Base-by-base conservation (phyloP, 306 rosid species). In the Corylus avellana region DNA sequence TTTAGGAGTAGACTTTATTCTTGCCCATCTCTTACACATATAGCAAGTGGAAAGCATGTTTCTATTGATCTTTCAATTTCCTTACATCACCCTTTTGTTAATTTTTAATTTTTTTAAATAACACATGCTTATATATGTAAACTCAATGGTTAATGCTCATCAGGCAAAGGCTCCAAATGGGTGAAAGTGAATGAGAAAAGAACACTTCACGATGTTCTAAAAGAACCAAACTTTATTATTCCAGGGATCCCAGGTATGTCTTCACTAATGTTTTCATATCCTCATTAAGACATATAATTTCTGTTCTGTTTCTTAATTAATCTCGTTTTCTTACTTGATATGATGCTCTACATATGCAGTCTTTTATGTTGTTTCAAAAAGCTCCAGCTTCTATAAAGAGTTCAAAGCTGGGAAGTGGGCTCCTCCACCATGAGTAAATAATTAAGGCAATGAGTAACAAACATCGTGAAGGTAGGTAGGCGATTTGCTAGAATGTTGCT, bases 361-460 rank as follows among this genome's bases (percentile, higher is more conserved):
- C 57, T 93, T 93, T 85, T 90, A 85, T 79, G 96, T 89, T 51
- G 94, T 95, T 77, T 91, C 98, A 25, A 90, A 87, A 87, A 79
- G 79, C 54, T 90, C 99, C 73, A 85, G 81, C 84, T 95, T 95
- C 84, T 93, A 90, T 70, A 58, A 81, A 74, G 88, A 89, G 80
- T 95, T 95, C 97, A 91, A 89, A 84, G 86, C 95, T 37, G 97
- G 98, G 75, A 80, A 85, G 54, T 95, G 99, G 99, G 70, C 82
- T 77, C 93, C 88, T 82, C 98, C 97, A 39, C 70, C 88, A 1
- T 84, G 82, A 84, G 73, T 66, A 56, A 66, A 80, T 71, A 66
- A 77, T 81, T 70, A 81, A 54, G 76, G 69, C 46, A 63, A 44
- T 66, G 58, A 73, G 55, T 71, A n/a, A 50, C 80, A 67, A n/a